A percentile compares a stretch with the other conserved stretches of the same genome.
phyloP scores from a whole-genome alignment of 2,329 filamentous ascomycete genomes.

The Exophiala sp. region DNA sequence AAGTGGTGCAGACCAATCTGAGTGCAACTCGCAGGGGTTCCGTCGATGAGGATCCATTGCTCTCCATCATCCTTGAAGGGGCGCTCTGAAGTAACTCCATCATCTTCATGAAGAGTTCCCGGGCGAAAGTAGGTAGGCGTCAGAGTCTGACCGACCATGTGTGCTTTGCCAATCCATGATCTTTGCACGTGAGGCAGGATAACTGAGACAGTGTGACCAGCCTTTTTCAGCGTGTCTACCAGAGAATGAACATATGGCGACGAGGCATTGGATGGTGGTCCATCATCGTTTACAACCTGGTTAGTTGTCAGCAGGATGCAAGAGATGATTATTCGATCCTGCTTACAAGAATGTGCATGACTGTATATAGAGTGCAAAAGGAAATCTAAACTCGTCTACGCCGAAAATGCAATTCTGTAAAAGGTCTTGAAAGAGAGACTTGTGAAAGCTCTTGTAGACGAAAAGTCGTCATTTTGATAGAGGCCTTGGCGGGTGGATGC shows the following conservation, averaged over 20 bases:
- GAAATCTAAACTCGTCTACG: too few species aligned
- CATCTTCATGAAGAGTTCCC: conserved; percentile 57
- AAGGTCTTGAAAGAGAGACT: too few species aligned
- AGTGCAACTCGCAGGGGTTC: conserved; percentile 75
- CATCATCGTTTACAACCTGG: conserved; percentile 67
- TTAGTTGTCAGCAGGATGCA: conserved; percentile 5
- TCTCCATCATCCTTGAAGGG: conserved; percentile 56
- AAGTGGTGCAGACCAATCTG: conserved; percentile 81
- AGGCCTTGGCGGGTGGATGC: too few species aligned
- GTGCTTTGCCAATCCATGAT: conserved; percentile 98
- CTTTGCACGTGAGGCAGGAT: conserved; percentile 87
- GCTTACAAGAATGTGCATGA: too few species aligned
- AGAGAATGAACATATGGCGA: conserved; percentile 78
- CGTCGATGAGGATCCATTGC: conserved; percentile 79
- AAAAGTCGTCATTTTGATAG: too few species aligned
- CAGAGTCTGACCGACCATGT: conserved; percentile 85
- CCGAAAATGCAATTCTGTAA: too few species aligned
- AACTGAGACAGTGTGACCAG: conserved; percentile 85
- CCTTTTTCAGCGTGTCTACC: conserved; percentile 63
- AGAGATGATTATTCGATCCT: not conserved
- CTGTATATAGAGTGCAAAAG: too few species aligned
- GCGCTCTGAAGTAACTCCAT: conserved; percentile 64
- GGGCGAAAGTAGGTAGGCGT: conserved; percentile 80
- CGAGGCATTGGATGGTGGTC: conserved; percentile 71
- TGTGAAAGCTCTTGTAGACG: too few species aligned